Evolutionary conservation across 257 asterid genomes (phyloP).

Genomic region (Linderniella brevidens): DNA sequence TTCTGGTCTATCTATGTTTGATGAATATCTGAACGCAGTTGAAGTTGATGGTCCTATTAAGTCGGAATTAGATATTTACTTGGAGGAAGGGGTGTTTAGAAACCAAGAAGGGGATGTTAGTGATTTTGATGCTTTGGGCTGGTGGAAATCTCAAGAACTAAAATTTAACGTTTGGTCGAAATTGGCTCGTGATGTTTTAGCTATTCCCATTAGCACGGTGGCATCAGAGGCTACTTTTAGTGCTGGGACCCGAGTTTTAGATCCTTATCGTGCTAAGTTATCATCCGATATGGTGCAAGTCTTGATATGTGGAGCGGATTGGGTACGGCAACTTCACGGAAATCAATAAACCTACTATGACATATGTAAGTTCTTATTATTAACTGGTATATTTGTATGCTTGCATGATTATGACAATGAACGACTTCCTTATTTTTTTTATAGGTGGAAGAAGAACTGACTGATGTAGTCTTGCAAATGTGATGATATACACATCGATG

Average conservation of each 20-base stretch:
- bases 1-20: too few relatives aligned
- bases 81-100: too few relatives aligned
- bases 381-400: not conserved
- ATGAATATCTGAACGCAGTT: not conserved
- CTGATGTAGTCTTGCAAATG: too few relatives aligned
- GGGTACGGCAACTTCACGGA: not conserved
- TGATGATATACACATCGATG: too few relatives aligned
- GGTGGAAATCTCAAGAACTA: conserved; percentile 2
- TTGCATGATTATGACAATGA: not conserved
- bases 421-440: too few relatives aligned
- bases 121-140: not conserved
- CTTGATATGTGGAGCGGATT: not conserved
- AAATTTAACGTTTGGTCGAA: not conserved
- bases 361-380: not conserved
- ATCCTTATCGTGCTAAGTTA: not conserved
- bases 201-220: not conserved
- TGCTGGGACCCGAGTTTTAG: not conserved
- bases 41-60: too few relatives aligned
- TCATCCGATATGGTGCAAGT: not conserved
- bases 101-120: not conserved
- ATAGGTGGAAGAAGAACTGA: too few relatives aligned
- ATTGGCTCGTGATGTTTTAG: too few relatives aligned
- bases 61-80: too few relatives aligned
- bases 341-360: not conserved
- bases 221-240: not conserved